These are phyloP conservation scores for Thielaviopsis euricoi DNA, from an alignment of 2,329 filamentous ascomycete species.

Conservation along the genomic window DNA sequence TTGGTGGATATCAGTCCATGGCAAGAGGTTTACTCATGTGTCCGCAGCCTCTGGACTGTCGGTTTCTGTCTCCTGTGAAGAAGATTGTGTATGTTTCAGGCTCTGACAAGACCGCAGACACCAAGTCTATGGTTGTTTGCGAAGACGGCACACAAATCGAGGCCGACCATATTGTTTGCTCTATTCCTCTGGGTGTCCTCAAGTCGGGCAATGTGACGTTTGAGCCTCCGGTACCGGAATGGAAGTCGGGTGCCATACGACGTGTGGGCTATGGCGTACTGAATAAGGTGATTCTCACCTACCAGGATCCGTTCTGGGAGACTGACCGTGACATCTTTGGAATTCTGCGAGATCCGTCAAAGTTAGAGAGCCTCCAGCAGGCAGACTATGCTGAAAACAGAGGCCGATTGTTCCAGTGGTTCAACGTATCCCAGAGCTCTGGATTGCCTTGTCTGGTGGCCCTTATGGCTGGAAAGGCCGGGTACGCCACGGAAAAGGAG, in stretches of 20 bases:
- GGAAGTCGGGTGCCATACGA: slow-evolving; percentile 66
- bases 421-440: slow-evolving; percentile 82
- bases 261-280: slow-evolving; percentile 84
- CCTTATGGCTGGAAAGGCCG: slow-evolving; percentile 90
- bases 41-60: slow-evolving; percentile 62
- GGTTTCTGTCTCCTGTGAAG: slow-evolving; percentile 54
- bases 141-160: slow-evolving; percentile 60
- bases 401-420: slow-evolving; percentile 95
- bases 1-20: slow-evolving; percentile 86
- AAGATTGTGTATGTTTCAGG: slow-evolving; percentile 40
- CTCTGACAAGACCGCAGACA: slow-evolving; percentile 14
- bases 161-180: slow-evolving; percentile 84
- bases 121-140: slow-evolving; percentile 48
- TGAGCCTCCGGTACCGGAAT: slow-evolving; percentile 71
- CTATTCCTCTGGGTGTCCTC: slow-evolving; percentile 76
- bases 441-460: slow-evolving; percentile 78
- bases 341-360: slow-evolving; percentile 58
- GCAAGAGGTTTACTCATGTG: slow-evolving; percentile 70
- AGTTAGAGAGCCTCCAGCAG: slow-evolving; percentile 44
- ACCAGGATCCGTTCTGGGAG: slow-evolving; percentile 84
- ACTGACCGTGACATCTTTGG: slow-evolving; percentile 83
- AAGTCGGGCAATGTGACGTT: slow-evolving; percentile 75
- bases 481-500: slow-evolving; percentile 67
- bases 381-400: slow-evolving; percentile 49
- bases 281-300: slow-evolving; percentile 90